Base-by-base conservation (phyloP, 2,329 filamentous ascomycete species). In the Talaromyces sp. region DNA sequence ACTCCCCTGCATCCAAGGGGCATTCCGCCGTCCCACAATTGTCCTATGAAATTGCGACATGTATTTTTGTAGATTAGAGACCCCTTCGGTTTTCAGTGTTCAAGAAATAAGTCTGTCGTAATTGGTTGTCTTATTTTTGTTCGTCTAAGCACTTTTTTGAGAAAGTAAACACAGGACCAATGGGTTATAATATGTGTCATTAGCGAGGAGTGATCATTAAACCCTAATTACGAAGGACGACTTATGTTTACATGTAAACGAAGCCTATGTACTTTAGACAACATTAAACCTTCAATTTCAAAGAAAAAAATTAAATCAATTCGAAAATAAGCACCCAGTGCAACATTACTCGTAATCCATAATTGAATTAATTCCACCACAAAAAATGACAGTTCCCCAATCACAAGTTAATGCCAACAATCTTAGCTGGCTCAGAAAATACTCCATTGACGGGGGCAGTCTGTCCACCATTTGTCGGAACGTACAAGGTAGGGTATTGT, bases 381-480 rank as follows among this genome's bases (percentile, higher is more conserved):
- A 38, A 38, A 38, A 38, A 8, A 38, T 46, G 1, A 46, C 19
- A 21, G 12, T 24, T 19, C 9, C n/a, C 19, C 26, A 2, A 29
- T 19, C 27, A 31, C 9, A 61, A 29, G 43, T 59, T 38, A 17
- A 63, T 24, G 3, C 53, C 52, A 17, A 57, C 58, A 9, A 63
- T 57, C 54, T 61, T 63, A 11, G 61, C 61, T 17, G 61, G 61
- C 29, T 63, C 61, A 9, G 48, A 24, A 29, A 56, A 63, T n/a
- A 41, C 60, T 17, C 61, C 61, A 29, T 54, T 57, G 21, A 63
- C 59, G 46, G 61, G 61, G 8, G 61, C 55, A 24, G 29, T 58
- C 32, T 55, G 61, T 9, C 58, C 61, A 38, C 61, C 61, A 54
- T 63, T 63, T 0, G 65, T 65, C 8, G 65, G 59, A 19, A 66